Base-by-base conservation (phyloP, 345 rosid species). In the Heritiera fomes region DNA sequence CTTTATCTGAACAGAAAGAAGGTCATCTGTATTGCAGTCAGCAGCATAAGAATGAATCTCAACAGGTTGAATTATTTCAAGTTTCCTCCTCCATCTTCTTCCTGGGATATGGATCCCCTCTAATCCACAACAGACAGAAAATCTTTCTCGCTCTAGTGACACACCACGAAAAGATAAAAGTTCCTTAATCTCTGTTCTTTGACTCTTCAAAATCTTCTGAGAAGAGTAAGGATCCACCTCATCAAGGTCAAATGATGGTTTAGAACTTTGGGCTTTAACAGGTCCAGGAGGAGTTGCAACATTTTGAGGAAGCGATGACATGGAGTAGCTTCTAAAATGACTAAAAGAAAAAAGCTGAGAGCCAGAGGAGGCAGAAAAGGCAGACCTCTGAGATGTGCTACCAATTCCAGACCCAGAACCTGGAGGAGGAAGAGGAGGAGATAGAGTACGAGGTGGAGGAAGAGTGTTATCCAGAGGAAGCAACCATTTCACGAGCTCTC, bases 1-100 rank as follows among this genome's bases (percentile, higher is more conserved):
- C 98, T 90, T 93, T 86, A 95, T 90, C 88, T 91, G 99, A 80
- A 95, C 96, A 72, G 94, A 93, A 43, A 95, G 91, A 85, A 93
- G 93, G 82, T 95, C 98, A 87, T 92, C 94, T 43, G 98, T 91
- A 81, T 93, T 93, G 88, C 97, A 95, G 82, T 92, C 91, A 72
- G 93, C 90, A 60, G 93, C 86, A 84, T 89, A 93, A 40, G 96
- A 93, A 82, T 85, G 84, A 76, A 95, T 93, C 78, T 91, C 91
- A 63, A 92, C 86, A 69, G 97, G 96, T 87, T 93, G 99, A 89
- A 95, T 85, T n/a, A 92, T 89, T 86, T 95, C 91, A 69, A 95
- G 86, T 84, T 91, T 93, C 87, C 92, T 93, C 82, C 91, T 87
- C 99, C 99, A 95, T 85, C 97, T 89, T 86, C 87, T 89, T 80